A percentile compares a stretch with the other conserved stretches of the same genome.
These are phyloP conservation scores for Suhomyces sp. DNA, from an alignment of 805 yeast genomes.

Conservation along the genomic window DNA sequence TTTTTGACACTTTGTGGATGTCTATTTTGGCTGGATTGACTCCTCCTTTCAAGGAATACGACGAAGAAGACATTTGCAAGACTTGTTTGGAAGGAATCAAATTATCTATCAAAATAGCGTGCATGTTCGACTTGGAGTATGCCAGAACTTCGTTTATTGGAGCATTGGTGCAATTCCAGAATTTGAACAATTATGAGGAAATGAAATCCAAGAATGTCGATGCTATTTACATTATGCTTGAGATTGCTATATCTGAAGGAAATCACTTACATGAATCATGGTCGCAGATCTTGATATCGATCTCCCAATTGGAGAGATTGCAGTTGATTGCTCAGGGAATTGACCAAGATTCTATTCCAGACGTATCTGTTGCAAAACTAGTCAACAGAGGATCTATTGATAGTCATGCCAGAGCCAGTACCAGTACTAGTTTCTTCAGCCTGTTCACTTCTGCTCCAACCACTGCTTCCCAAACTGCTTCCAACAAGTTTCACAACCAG, in stretches of 20 bases:
- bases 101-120: conserved; percentile 75
- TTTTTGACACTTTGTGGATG: conserved; percentile 96
- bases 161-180: conserved; percentile 84
- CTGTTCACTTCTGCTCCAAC: conserved; percentile 50
- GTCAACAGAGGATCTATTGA: conserved; percentile 51
- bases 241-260: conserved; percentile 79
- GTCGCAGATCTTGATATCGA: conserved; percentile 75
- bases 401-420: conserved; percentile 35
- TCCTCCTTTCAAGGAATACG: conserved; percentile 87
- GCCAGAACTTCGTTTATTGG: conserved; percentile 88
- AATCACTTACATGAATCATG: conserved; percentile 68
- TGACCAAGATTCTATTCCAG: conserved; percentile 81
- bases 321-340: conserved; percentile 86
- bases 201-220: conserved; percentile 75
- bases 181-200: conserved; percentile 73
- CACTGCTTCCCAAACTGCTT: conserved; percentile 60
- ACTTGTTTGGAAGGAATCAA: conserved; percentile 83
- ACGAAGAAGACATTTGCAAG: conserved; percentile 65
- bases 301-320: conserved; percentile 88
- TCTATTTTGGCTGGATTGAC: conserved; percentile 91
- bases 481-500: conserved; percentile 69
- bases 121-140: conserved; percentile 76
- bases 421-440: conserved; percentile 47
- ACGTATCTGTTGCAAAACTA: conserved; percentile 71
- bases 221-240: conserved; percentile 72